A percentile compares a stretch with the other conserved stretches of the same genome.
These are phyloP conservation scores for Salvia rosmarinus DNA, from an alignment of 257 asterid species.

Conservation along the genomic window DNA sequence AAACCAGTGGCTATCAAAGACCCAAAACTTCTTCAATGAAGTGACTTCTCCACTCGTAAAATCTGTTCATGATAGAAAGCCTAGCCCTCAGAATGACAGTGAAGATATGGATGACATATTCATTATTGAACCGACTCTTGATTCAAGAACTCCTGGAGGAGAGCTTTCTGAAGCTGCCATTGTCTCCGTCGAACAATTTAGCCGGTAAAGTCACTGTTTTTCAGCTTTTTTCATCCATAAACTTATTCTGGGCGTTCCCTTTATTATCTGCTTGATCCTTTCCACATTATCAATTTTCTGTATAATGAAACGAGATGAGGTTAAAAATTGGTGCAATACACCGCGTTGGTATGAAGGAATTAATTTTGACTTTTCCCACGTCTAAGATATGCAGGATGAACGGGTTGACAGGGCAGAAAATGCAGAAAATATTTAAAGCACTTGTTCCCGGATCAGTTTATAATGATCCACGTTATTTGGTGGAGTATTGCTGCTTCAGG, in stretches of 20 bases:
- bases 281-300: too few relatives aligned
- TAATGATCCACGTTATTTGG: constrained; percentile 77
- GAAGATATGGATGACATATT: constrained; percentile 66
- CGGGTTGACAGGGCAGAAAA: constrained; percentile 84
- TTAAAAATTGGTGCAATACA: constrained; percentile 7
- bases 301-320: not conserved
- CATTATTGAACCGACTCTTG: constrained; percentile 71
- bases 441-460: constrained; percentile 72
- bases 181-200: constrained; percentile 91
- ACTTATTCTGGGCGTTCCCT: not conserved
- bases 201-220: constrained; percentile 61
- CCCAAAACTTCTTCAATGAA: constrained; percentile 73
- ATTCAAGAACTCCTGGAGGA: constrained; percentile 69
- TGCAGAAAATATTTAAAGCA: constrained; percentile 88
- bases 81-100: constrained; percentile 44
- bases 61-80: constrained; percentile 60
- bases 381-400: constrained; percentile 84
- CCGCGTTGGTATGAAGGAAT: constrained; percentile 26
- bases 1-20: constrained; percentile 76
- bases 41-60: constrained; percentile 81
- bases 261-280: not conserved
- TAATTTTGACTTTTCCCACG: constrained; percentile 35
- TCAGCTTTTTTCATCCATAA: not conserved
- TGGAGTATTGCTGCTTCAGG: constrained; percentile 97
- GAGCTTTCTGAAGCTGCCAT: constrained; percentile 84